phyloP scores from a whole-genome alignment of 2,329 filamentous ascomycete species.

The Orbilia ellipsospora region DNA sequence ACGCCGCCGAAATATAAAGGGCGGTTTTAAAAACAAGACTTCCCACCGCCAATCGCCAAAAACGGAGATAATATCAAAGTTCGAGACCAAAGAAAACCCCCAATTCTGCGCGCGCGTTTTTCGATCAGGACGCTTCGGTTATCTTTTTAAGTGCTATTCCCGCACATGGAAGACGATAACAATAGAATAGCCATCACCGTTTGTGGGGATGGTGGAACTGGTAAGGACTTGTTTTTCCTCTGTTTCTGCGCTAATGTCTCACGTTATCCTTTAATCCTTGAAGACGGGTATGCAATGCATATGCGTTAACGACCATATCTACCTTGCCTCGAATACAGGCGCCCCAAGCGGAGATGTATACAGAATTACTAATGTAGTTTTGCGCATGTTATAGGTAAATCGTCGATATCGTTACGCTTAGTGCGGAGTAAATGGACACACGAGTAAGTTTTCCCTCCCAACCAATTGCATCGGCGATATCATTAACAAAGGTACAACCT shows the following conservation, averaged over 20 bases:
- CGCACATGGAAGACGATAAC: conserved; percentile 65
- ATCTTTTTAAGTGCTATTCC: conserved; percentile 20
- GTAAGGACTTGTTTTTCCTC: conserved; percentile 60
- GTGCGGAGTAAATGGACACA: conserved; percentile 86
- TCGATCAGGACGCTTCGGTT: conserved; percentile 8
- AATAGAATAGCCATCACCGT: conserved; percentile 72
- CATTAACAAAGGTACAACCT: not conserved
- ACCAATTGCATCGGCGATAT: conserved; percentile 63
- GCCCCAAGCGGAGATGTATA: not conserved
- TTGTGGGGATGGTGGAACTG: conserved; percentile 80
- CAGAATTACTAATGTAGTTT: conserved; percentile 22
- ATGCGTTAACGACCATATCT: not conserved
- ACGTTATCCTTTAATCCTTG: conserved; percentile 28
- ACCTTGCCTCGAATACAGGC: too few relatives aligned
- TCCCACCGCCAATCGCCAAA: conserved; percentile 29
- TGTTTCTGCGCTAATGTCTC: conserved; percentile 39
- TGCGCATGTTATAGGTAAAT: conserved; percentile 71
- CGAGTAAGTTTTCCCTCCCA: conserved; percentile 76
- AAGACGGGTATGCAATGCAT: conserved; percentile 12
- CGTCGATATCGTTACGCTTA: conserved; percentile 83
- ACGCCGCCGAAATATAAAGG: conserved; percentile 13
- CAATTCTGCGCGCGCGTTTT: conserved; percentile 15
- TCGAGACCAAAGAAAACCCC: conserved; percentile 6
- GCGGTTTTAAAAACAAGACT: conserved; percentile 3
- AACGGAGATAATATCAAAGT: conserved; percentile 33